Percentiles rank a stretch among this genome's conserved stretches.
Evolutionary conservation across 2,329 filamentous ascomycete species (phyloP).

Genomic region (Stromatinia cepivora): DNA sequence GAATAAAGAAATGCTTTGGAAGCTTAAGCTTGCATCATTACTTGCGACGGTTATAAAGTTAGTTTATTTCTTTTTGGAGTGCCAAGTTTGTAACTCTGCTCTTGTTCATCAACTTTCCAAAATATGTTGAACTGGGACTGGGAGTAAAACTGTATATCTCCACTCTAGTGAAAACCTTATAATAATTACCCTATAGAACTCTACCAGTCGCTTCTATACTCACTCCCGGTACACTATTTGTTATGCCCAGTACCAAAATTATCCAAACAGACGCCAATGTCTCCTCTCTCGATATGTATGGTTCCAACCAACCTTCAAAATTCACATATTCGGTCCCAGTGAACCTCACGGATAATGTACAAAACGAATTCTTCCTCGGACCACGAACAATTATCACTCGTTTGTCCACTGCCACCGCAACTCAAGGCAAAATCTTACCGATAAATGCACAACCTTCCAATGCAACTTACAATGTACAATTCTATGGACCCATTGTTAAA

Average conservation of each 20-base stretch:
- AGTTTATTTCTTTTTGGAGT: background rate
- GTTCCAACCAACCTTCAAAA: background rate
- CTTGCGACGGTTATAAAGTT: conserved; percentile 26
- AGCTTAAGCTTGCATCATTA: conserved; percentile 25
- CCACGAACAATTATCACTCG: conserved; percentile 29
- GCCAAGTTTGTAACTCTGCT: background rate
- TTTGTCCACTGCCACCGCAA: conserved; percentile 26
- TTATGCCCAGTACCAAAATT: conserved; percentile 20
- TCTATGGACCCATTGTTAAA: conserved; percentile 29
- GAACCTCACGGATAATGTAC: conserved; percentile 1
- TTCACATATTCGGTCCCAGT: conserved; percentile 24
- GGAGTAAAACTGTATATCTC: background rate
- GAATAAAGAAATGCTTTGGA: conserved; percentile 27
- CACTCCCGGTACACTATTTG: conserved; percentile 29
- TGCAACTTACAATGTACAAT: conserved; percentile 27
- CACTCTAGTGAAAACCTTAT: background rate
- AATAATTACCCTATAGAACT: background rate
- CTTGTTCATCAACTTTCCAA: background rate
- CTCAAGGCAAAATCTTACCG: conserved; percentile 27
- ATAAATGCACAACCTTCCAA: conserved; percentile 26
- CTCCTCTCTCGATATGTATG: conserved; percentile 22
- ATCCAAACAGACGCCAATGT: conserved; percentile 1
- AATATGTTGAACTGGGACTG: background rate
- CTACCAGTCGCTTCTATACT: conserved; percentile 23
- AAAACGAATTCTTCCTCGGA: conserved; percentile 24